A percentile compares a stretch with the other conserved stretches of the same genome.
Conservation (phyloP, 1,139 yeast species). For the Blastobotrys apis region DNA sequence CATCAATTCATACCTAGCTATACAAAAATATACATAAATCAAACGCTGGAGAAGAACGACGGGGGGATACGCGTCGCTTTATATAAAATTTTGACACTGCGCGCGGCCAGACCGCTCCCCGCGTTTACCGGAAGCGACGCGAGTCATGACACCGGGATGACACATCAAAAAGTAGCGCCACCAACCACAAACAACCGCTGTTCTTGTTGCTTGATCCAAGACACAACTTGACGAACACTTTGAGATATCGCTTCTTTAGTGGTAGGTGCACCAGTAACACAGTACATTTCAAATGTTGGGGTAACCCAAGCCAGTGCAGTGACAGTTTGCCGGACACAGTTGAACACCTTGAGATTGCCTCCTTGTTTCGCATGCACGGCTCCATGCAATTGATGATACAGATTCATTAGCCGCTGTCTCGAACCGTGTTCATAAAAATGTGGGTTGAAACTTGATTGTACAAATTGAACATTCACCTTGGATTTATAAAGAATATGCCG, state of each 20-base stretch:
- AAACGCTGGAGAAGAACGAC: no score
- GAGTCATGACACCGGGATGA: no score
- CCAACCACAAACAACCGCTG: slow-evolving; percentile 55
- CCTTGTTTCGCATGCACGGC: slow-evolving; percentile 32
- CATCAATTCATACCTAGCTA: no score
- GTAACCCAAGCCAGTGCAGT: slow-evolving; percentile 55
- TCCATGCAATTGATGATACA: slow-evolving; percentile 44
- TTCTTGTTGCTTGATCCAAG: slow-evolving; percentile 57
- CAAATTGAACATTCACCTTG: slow-evolving; percentile 56
- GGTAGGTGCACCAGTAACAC: slow-evolving; percentile 48
- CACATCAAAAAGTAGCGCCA: slow-evolving; percentile 45
- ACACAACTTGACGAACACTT: slow-evolving; percentile 49
- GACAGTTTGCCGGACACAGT: slow-evolving; percentile 34
- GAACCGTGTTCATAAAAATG: slow-evolving; percentile 31
- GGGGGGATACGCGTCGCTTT: no score
- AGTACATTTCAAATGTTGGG: slow-evolving; percentile 52
- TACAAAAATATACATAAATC: no score
- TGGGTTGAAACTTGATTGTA: slow-evolving; percentile 41
- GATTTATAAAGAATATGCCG: slow-evolving; percentile 81
- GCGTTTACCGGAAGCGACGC: no score
- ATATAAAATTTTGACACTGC: no score
- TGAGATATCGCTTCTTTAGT: slow-evolving; percentile 45
- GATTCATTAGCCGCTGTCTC: slow-evolving; percentile 37
- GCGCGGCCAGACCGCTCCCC: no score
- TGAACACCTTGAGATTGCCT: slow-evolving; percentile 31